phyloP scores from a whole-genome alignment of 805 yeast genomes.

The Hanseniaspora occidentalis region DNA sequence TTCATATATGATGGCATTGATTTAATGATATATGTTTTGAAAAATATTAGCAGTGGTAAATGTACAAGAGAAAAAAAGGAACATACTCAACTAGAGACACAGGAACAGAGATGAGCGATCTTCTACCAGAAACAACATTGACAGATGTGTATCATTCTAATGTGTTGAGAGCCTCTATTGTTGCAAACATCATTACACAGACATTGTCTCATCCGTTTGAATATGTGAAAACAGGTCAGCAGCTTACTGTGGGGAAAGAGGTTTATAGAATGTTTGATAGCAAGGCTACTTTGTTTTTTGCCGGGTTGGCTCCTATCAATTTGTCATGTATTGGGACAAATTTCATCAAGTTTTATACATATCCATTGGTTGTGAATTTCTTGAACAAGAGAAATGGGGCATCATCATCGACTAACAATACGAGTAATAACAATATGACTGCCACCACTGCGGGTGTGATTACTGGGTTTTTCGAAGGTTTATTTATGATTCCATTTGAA shows the following conservation, averaged over 20 bases:
- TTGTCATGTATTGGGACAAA: conserved; percentile 67
- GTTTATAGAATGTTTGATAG: conserved; percentile 15
- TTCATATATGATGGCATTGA: too few relatives aligned
- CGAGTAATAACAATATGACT: conserved; percentile 66
- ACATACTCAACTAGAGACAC: too few relatives aligned
- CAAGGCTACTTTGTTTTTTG: conserved; percentile 26
- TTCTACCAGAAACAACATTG: too few relatives aligned
- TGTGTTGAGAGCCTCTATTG: conserved; percentile 7
- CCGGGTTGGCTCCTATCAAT: conserved; percentile 68
- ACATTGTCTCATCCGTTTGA: conserved; percentile 63
- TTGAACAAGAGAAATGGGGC: conserved; percentile 9
- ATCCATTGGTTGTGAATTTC: conserved; percentile 1
- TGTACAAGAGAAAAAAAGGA: too few relatives aligned
- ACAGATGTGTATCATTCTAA: background rate
- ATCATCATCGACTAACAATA: conserved; percentile 39
- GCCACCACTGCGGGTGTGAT: conserved; percentile 66
- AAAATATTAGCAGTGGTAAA: too few relatives aligned
- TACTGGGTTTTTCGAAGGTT: conserved; percentile 73
- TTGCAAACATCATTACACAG: conserved; percentile 52
- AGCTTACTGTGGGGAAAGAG: conserved; percentile 29
- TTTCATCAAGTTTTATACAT: conserved; percentile 37
- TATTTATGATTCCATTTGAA: conserved; percentile 85
- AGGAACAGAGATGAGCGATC: too few relatives aligned
- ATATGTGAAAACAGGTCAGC: conserved; percentile 51
- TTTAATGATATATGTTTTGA: too few relatives aligned